Percentiles rank a stretch among this genome's conserved stretches.
Evolutionary conservation across 108 stramenopile species (phyloP).

Genomic region (Aurantiochytrium sp.): DNA sequence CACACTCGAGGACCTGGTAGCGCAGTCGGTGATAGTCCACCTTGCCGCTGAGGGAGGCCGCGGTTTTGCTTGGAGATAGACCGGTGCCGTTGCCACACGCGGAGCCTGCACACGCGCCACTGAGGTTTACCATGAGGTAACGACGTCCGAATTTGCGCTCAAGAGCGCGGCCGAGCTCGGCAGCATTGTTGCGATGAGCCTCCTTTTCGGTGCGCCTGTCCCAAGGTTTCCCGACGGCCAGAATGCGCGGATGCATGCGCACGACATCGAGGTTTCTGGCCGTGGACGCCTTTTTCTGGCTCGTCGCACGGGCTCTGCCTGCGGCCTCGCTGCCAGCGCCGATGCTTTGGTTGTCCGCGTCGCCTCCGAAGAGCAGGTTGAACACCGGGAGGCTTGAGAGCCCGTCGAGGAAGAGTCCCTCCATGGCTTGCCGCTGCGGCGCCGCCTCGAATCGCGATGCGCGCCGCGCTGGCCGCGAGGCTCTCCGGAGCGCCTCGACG

Average conservation of each 20-base stretch:
- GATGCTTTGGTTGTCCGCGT: background rate
- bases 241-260: background rate
- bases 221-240: background rate
- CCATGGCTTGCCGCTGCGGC: background rate
- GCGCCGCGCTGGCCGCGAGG: too few species aligned
- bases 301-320: background rate
- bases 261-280: background rate
- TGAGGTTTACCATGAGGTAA: background rate
- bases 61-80: too few species aligned
- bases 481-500: too few species aligned
- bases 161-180: background rate
- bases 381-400: background rate
- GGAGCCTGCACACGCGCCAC: background rate
- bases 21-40: background rate
- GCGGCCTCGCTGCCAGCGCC: background rate
- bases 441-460: too few species aligned
- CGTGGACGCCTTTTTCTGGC: background rate
- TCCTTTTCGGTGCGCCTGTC: background rate
- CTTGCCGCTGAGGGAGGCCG: background rate
- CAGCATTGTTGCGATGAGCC: background rate
- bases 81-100: background rate
- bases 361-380: background rate
- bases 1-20: conserved; percentile 7
- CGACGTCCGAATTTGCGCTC: background rate
- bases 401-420: background rate